phyloP scores from a whole-genome alignment of 1,139 yeast species.

The Nadsonia commutata region DNA sequence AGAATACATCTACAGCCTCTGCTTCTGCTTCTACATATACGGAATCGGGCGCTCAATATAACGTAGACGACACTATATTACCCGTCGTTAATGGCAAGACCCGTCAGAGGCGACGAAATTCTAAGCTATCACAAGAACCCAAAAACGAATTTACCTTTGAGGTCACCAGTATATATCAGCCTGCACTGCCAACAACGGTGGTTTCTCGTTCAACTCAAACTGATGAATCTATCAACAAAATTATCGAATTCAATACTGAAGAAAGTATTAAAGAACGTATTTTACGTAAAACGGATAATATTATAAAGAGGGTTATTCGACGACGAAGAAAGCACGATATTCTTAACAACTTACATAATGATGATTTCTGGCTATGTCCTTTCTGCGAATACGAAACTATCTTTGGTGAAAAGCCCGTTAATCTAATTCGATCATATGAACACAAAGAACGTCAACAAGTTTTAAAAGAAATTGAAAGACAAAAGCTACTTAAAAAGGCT shows the following conservation, averaged over 20 bases:
- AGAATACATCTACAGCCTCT: neutral
- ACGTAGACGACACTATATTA: neutral
- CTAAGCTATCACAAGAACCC: neutral
- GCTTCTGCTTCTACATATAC: neutral
- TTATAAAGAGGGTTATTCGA: neutral
- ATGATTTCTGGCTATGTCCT: neutral
- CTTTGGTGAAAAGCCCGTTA: neutral
- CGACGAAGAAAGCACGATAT: neutral
- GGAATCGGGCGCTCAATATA: neutral
- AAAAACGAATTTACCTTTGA: neutral
- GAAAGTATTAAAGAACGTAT: neutral
- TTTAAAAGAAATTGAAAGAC: neutral
- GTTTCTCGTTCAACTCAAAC: neutral
- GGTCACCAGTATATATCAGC: neutral
- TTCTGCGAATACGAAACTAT: neutral
- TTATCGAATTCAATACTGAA: neutral
- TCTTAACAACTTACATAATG: neutral
- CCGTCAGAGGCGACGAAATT: neutral
- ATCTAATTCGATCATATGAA: neutral
- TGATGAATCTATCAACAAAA: neutral
- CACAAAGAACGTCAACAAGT: neutral
- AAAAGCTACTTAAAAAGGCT: neutral
- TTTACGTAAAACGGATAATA: neutral
- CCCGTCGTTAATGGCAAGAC: neutral
- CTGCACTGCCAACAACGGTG: neutral